These are phyloP conservation scores for Ustilago tritici DNA, from an alignment of 1,284 basidiomycete species.

Conservation along the genomic window DNA sequence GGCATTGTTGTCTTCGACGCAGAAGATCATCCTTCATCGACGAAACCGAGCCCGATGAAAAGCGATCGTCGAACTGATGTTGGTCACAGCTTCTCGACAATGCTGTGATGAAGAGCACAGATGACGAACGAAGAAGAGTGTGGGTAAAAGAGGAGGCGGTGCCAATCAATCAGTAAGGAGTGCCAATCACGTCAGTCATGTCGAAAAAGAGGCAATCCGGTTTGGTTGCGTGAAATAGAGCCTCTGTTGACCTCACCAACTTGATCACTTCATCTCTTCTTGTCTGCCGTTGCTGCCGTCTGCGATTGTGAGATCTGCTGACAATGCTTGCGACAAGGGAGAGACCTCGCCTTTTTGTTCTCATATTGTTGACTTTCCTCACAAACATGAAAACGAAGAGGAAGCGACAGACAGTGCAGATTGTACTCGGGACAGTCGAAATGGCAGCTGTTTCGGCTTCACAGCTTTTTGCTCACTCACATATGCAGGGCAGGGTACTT, in stretches of 20 bases:
- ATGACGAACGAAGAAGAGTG: slow-evolving; percentile 8
- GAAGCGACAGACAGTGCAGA: not conserved
- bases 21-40: not conserved
- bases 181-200: slow-evolving; percentile 44
- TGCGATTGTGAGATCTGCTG: not conserved
- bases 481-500: not conserved
- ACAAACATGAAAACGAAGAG: not conserved
- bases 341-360: not conserved
- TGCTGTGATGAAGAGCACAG: slow-evolving; percentile 11
- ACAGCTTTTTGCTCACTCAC: not conserved
- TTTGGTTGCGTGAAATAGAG: slow-evolving; percentile 8
- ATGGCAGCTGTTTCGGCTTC: slow-evolving; percentile 10
- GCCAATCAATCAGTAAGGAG: not conserved
- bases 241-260: slow-evolving; percentile 5
- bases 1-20: not conserved
- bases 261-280: not conserved
- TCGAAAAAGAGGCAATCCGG: slow-evolving; percentile 36
- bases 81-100: not conserved
- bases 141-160: slow-evolving; percentile 6
- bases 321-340: not conserved
- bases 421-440: not conserved
- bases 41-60: not conserved
- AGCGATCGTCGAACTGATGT: not conserved
- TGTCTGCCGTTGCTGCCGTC: not conserved
- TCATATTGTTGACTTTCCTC: not conserved